Evolutionary conservation across 306 rosid genomes (phyloP), one percentile per base, ranked within the genome.

Genomic region (Dryas drummondii): DNA sequence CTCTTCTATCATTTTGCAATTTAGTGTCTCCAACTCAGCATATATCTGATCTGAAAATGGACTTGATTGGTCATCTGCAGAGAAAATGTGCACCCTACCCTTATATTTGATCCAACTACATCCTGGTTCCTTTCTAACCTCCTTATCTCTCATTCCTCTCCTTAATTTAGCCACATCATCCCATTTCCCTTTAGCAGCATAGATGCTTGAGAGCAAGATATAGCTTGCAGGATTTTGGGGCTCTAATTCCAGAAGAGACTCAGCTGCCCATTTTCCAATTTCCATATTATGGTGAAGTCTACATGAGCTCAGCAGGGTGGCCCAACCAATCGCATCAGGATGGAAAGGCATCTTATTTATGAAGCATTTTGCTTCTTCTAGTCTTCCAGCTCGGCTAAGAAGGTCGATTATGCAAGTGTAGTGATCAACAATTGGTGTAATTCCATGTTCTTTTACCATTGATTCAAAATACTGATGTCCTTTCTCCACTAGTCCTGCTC

Each of bases 101-200:
- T 91, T 91, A 84, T 88, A 88, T 83, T 93, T 93, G 70, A 91
- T 91, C 98, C 98, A 94, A 82, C 97, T 94, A 79, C 91, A 91
- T 73, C 98, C 97, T 0, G 92, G 98, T 74, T 94, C 97, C 84
- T 91, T 94, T 84, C 82, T 88, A 78, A 87, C 84, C 70, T 92
- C 93, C 83, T 82, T 86, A 14, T 84, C 93, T 80, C 94, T 90
- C 97, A 94, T 91, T 66, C 85, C 94, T 79, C 81, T 91, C 81
- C 98, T 88, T 72, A 90, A 78, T 78, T 78, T 81, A 66, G 98
- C 91, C 75, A 94, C 97, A 68, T 87, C 88, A 69, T 87, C 87
- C 97, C 96, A 91, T 79, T 86, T 81, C 56, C 98, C 96, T 74
- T 86, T 84, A 15, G 91, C 88, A 66, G 96, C 98, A 78, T 91